Percentiles rank a stretch among this genome's conserved stretches.
Conservation (phyloP, 257 asterid species). For the Lantana camara region DNA sequence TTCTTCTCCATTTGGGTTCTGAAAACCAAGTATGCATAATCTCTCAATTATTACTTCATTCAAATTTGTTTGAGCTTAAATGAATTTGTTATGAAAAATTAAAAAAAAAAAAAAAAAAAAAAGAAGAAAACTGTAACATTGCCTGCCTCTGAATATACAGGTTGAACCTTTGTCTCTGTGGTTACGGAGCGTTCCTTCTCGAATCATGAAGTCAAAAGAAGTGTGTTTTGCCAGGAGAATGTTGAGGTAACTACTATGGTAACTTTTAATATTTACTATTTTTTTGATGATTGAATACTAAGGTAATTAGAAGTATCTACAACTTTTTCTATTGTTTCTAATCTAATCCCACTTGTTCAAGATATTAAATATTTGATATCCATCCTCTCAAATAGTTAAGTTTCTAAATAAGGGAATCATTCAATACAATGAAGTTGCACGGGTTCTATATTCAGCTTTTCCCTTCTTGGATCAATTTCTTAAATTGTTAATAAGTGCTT, state of each 20-base stretch:
- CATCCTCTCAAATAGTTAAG: no score
- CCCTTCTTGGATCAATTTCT: constrained; percentile 3
- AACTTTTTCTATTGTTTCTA: background rate
- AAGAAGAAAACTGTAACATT: constrained; percentile 3
- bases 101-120: no score
- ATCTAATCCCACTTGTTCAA: background rate
- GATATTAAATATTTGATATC: no score
- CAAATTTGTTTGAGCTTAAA: background rate
- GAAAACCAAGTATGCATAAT: constrained; percentile 51
- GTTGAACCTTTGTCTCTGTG: constrained; percentile 78
- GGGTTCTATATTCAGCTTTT: background rate
- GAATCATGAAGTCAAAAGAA: constrained; percentile 65
- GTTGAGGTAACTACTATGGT: constrained; percentile 57
- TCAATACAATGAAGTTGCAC: background rate
- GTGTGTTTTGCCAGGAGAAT: constrained; percentile 75
- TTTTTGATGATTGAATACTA: constrained; percentile 32
- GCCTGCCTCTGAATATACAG: constrained; percentile 39
- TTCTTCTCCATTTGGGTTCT: constrained; percentile 82
- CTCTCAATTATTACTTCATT: constrained; percentile 16
- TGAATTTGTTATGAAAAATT: constrained; percentile 16
- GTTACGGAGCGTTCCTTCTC: constrained; percentile 64
- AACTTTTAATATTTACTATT: no score
- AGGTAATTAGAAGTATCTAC: constrained; percentile 47
- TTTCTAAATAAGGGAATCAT: no score
- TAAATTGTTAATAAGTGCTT: constrained; percentile 17